Evolutionary conservation across 441 rosid species (phyloP).

Genomic region (Geranium incanum): DNA sequence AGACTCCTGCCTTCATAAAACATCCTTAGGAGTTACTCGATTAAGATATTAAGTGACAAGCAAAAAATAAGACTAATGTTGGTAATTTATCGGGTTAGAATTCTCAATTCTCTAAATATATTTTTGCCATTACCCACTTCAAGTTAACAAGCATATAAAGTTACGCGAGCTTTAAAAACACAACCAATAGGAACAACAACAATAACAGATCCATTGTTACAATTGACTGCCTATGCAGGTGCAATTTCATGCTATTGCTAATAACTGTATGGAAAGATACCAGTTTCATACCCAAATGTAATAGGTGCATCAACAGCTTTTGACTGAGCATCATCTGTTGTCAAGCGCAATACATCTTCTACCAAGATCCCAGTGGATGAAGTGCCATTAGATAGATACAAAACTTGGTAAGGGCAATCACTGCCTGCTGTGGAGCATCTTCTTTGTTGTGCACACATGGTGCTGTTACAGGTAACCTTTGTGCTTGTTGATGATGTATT

Average conservation of each 20-base stretch:
- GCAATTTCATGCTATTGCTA: neutral
- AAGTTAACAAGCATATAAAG: too few species aligned
- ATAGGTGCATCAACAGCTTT: constrained; percentile 45
- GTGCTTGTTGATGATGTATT: constrained; percentile 64
- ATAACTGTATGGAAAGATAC: neutral
- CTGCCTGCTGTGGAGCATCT: constrained; percentile 48
- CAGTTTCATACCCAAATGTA: constrained; percentile 53
- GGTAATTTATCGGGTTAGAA: neutral
- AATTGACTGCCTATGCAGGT: neutral
- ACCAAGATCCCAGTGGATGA: constrained; percentile 65
- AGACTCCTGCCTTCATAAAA: neutral
- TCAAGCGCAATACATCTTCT: constrained; percentile 69
- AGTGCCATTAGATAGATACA: constrained; percentile 73
- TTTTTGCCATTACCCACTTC: too few species aligned
- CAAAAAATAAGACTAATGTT: neutral
- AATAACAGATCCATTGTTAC: neutral
- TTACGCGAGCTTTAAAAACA: too few species aligned
- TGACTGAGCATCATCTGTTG: constrained; percentile 32
- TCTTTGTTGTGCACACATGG: constrained; percentile 35
- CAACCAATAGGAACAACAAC: neutral
- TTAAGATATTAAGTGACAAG: neutral
- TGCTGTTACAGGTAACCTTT: constrained; percentile 54
- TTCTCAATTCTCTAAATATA: neutral
- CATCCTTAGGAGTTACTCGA: neutral
- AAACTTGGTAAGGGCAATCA: constrained; percentile 57